Evolutionary conservation across 2,329 filamentous ascomycete species (phyloP), one percentile per base, ranked within the genome.

Genomic region (Colletotrichum tropicicola): DNA sequence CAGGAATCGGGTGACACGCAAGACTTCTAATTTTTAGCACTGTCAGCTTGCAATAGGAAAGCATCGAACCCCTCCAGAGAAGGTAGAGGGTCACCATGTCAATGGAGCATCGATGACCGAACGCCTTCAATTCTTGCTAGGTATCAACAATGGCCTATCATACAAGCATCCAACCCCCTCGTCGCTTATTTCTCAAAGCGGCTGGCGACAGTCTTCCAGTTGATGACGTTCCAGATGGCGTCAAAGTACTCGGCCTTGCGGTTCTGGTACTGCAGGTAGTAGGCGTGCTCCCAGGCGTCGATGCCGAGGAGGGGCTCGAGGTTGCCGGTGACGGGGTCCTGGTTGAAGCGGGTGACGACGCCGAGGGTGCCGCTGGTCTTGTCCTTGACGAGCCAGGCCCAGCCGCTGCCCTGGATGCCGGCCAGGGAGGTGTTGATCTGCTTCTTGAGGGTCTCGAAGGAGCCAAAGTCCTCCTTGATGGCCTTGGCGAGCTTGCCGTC

Each of bases 201-300:
- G 85, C 90, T 89, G 78, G 92, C 90, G 45, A 93, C 94, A 30
- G 91, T 88, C 87, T 94, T 93, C 94, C 94, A 98, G 89, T 97
- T 97, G 79, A 97, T 84, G 52, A 97, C 94, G 71, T 97, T 92
- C 94, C 94, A 97, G 77, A 97, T 91, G 64, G 93, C 93, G 73
- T 87, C 87, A 81, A 97, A 97, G 86, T 97, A 97, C 83, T 97
- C 94, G 62, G 91, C 94, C 89, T 97, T 97, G 80, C 93, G 91
- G 86, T 97, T 97, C 88, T 97, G 88, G 83, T 97, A 97, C 84
- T 97, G 93, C 68, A 97, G 86, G 82, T 97, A 97, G 85, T 97
- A 97, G 55, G 94, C 94, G 81, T 97, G 94, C 85, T 97, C 94
- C 94, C 94, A 97, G 58, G 94, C 94, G 82, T 98, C 94, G 73